These are phyloP conservation scores for Oligophagozyma castellii DNA, from an alignment of 1,139 yeast species.

Conservation along the genomic window DNA sequence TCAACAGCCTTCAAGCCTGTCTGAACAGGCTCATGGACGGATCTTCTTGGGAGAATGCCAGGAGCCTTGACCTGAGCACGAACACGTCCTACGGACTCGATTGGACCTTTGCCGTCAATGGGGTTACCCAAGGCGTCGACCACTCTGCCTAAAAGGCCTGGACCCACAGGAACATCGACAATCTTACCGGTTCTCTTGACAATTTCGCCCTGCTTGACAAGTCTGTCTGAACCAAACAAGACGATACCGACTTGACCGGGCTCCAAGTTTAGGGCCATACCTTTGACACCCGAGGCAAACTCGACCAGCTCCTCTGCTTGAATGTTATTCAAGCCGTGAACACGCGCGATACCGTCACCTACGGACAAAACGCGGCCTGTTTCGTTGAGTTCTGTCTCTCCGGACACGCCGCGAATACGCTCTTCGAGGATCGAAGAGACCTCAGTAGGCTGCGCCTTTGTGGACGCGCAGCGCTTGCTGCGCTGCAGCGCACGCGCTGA, in stretches of 20 bases:
- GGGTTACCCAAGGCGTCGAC: conserved; percentile 99
- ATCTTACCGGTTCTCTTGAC: conserved; percentile 99
- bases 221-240: conserved; percentile 98
- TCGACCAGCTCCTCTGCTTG: conserved; percentile 99
- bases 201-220: conserved; percentile 98
- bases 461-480: conserved; percentile 70
- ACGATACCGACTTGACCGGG: conserved; percentile 99
- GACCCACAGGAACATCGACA: conserved; percentile 99
- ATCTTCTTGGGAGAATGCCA: conserved; percentile 98
- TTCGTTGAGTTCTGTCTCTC: conserved; percentile 95
- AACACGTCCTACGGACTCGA: conserved; percentile 69
- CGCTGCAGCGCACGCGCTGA: conserved; percentile 31
- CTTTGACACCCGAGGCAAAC: conserved; percentile 98
- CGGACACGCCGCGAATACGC: conserved; percentile 97
- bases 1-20: conserved; percentile 99
- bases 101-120: conserved; percentile 99
- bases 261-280: conserved; percentile 99
- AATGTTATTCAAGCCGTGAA: conserved; percentile 97
- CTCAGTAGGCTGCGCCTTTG: conserved; percentile 98
- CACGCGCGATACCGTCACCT: conserved; percentile 99
- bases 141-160: conserved; percentile 96
- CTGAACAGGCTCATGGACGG: conserved; percentile 98
- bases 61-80: conserved; percentile 99
- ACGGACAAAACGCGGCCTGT: conserved; percentile 99
- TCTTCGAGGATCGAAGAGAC: conserved; percentile 98